Conservation (phyloP, 2,329 filamentous ascomycete species). For the Trichoderma sp. region DNA sequence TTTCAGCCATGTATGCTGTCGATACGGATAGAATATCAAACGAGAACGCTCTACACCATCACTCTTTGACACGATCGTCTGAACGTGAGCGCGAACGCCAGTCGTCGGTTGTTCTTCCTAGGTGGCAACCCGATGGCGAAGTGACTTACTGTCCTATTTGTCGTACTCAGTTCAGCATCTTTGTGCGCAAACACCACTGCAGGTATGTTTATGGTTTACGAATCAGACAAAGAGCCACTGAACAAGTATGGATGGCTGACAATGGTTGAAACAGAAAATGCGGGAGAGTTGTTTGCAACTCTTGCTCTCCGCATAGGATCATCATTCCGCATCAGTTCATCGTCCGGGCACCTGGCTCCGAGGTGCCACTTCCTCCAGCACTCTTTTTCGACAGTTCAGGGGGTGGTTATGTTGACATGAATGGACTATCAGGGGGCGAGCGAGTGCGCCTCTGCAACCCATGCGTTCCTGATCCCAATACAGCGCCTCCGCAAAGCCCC, state of each 20-base stretch:
- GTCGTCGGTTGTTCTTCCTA: slow-evolving; percentile 61
- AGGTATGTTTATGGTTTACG: slow-evolving; percentile 54
- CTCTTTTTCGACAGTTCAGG: slow-evolving; percentile 46
- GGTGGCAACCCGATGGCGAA: slow-evolving; percentile 88
- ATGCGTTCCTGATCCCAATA: slow-evolving; percentile 65
- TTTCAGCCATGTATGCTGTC: slow-evolving; percentile 13
- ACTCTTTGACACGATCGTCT: not conserved
- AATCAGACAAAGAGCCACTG: not conserved
- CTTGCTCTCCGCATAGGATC: slow-evolving; percentile 91
- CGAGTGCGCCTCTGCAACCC: slow-evolving; percentile 64
- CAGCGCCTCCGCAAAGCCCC: slow-evolving; percentile 55
- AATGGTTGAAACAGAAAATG: slow-evolving; percentile 69
- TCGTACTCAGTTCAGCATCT: slow-evolving; percentile 75
- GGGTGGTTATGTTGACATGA: slow-evolving; percentile 49
- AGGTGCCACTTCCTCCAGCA: slow-evolving; percentile 44
- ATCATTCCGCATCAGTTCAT: slow-evolving; percentile 94
- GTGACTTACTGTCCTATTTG: slow-evolving; percentile 87
- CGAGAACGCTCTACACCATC: slow-evolving; percentile 22
- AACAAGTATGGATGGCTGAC: slow-evolving; percentile 29
- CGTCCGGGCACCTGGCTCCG: slow-evolving; percentile 69
- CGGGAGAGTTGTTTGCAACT: slow-evolving; percentile 85
- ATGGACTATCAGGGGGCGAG: slow-evolving; percentile 57
- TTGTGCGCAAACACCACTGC: slow-evolving; percentile 91
- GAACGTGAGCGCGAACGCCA: slow-evolving; percentile 19
- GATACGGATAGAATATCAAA: slow-evolving; percentile 10